Percentiles rank a stretch among this genome's conserved stretches.
phyloP scores from a whole-genome alignment of 2,329 filamentous ascomycete genomes.

The Aspergillus udagawae region DNA sequence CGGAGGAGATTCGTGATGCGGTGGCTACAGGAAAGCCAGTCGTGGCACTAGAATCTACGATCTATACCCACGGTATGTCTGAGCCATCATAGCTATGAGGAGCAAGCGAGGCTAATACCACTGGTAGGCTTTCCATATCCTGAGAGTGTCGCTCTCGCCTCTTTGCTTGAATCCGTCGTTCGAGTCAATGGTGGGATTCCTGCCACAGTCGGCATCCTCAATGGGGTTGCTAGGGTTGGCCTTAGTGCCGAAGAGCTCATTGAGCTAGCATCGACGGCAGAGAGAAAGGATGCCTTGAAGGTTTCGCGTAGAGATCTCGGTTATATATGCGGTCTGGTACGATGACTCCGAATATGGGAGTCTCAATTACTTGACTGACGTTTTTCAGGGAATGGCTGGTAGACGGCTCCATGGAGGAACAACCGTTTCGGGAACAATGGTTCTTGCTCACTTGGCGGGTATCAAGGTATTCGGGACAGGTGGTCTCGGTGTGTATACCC shows the following conservation, averaged over 20 bases:
- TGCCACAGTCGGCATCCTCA: constrained; percentile 83
- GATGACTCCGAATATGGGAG: constrained; percentile 15
- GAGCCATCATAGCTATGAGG: neutral
- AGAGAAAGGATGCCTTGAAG: constrained; percentile 68
- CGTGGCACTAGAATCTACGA: constrained; percentile 90
- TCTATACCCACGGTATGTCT: constrained; percentile 80
- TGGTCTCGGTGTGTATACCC: constrained; percentile 58
- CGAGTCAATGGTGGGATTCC: constrained; percentile 78
- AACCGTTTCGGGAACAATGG: constrained; percentile 88
- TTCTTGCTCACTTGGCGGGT: constrained; percentile 79
- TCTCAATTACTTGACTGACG: constrained; percentile 1
- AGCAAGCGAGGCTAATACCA: constrained; percentile 4
- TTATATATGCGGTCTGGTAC: constrained; percentile 72
- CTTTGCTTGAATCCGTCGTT: constrained; percentile 74
- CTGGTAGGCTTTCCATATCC: constrained; percentile 63
- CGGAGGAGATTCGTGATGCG: constrained; percentile 78
- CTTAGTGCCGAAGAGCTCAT: constrained; percentile 68
- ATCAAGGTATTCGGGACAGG: constrained; percentile 94
- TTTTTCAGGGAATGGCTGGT: constrained; percentile 57
- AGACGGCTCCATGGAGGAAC: constrained; percentile 79
- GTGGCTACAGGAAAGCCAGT: constrained; percentile 71
- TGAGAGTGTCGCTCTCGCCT: constrained; percentile 70
- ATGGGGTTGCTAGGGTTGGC: constrained; percentile 78
- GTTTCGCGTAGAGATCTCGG: constrained; percentile 83
- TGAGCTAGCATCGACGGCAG: constrained; percentile 62